Base-by-base conservation (phyloP, 108 stramenopile genomes). In the Fistulifera pelliculosa region DNA sequence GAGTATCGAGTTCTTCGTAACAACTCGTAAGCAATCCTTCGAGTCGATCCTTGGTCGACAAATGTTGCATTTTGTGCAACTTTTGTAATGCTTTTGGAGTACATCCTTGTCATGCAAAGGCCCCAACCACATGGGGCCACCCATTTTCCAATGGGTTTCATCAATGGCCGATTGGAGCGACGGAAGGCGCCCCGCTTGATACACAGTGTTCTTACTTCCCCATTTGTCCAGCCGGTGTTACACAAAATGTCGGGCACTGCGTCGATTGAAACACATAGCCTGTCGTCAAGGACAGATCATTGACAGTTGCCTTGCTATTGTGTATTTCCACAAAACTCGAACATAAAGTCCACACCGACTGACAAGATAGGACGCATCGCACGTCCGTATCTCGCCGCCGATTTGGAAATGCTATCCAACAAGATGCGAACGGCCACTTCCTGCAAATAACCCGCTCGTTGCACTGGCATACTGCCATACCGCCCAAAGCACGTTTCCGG, bases 341-440 rank as follows among this genome's bases (percentile, higher is more conserved):
- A 96, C 74, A 73, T 99, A 99, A 66, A 99, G 35, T 93, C 91
- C 73, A 97, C 95, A 19, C 92, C 90, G 11, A 99, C 87, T 41
- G 81, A 85, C 52, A 98, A 75, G 15, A 97, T 69, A 8, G 98
- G 98, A 52, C 80, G 71, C 47, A 98, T 87, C 24, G 81, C 81
- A 31, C 94, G 60, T 55, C 90, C 89, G 65, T 98, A 95, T 45
- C 74, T 60, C 26, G 93, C 93, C 1, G 98, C 98, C 11, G 78
- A 71, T 11, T 71, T 69, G 38, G 93, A 87, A 1, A 98, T 55
- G 26, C 83, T 66, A 62, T 94, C 68, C 42, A 99, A 62, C 35
- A 99, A 70, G 43, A 97, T 92, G 27, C 99, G 80, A 27, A 99
- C 59, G 10, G 97, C 95, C 73, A 97, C 42, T 74, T 99, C 99